A percentile compares a stretch with the other conserved stretches of the same genome.
Evolutionary conservation across 129 eudicot species (phyloP).

Genomic region (Calendula officinalis): DNA sequence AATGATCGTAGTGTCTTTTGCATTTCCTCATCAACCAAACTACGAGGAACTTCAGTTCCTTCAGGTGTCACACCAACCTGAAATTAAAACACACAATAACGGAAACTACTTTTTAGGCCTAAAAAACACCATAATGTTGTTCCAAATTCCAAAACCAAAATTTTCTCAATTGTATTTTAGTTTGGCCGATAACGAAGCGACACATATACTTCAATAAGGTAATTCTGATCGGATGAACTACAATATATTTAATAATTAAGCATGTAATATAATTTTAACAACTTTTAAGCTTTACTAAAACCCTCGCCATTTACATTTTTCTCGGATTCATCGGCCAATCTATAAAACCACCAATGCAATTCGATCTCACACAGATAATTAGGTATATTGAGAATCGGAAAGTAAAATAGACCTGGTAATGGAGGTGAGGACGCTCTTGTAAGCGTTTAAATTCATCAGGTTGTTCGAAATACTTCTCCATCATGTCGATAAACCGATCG

Average conservation of each 20-base stretch:
- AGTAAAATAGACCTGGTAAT: constrained; percentile 61
- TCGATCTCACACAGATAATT: background rate
- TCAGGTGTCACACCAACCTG: constrained; percentile 99
- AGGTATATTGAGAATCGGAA: background rate
- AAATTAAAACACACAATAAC: background rate
- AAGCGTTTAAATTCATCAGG: constrained; percentile 64
- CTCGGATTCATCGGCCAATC: constrained; percentile 5
- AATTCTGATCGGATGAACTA: background rate
- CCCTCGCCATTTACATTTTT: background rate
- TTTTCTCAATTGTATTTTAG: background rate
- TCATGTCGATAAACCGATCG: constrained; percentile 86
- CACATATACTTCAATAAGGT: too few relatives aligned
- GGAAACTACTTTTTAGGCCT: background rate
- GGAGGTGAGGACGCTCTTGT: constrained; percentile 85
- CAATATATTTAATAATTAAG: background rate
- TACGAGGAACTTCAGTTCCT: constrained; percentile 97
- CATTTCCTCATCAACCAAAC: constrained; percentile 90
- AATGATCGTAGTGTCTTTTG: constrained; percentile 61
- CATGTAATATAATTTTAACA: background rate
- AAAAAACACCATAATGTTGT: constrained; percentile 4
- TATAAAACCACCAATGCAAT: background rate
- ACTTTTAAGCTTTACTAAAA: background rate
- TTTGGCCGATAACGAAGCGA: background rate
- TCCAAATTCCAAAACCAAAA: background rate
- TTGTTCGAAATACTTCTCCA: constrained; percentile 81